These are phyloP conservation scores for Arabidopsis lyrata DNA, from an alignment of 441 rosid genomes.

Conservation along the genomic window DNA sequence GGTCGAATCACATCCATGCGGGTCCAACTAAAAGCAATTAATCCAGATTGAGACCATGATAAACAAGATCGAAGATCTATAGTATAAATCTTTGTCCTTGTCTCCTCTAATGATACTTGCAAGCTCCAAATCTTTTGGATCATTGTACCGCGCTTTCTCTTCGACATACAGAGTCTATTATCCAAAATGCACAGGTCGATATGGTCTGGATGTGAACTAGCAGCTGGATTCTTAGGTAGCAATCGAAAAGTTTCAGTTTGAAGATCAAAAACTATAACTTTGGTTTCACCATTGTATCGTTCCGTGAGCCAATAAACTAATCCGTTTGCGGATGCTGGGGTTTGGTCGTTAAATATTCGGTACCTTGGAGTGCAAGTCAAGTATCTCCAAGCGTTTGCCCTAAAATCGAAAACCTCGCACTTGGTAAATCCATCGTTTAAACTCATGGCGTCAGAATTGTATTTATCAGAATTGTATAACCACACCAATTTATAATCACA, in stretches of 20 bases:
- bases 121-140: conserved; percentile 1
- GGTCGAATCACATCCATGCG: neutral
- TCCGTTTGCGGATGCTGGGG: conserved; percentile 10
- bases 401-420: conserved; percentile 38
- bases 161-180: neutral
- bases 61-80: neutral
- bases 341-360: neutral
- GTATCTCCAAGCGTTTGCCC: conserved; percentile 32
- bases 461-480: conserved; percentile 23
- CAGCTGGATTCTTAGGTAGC: conserved; percentile 1
- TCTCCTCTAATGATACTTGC: neutral
- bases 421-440: conserved; percentile 16
- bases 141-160: neutral
- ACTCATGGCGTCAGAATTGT: neutral
- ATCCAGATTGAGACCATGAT: neutral
- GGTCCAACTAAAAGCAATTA: neutral
- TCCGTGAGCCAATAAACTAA: conserved; percentile 20
- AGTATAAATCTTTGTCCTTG: neutral
- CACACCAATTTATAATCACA: conserved; percentile 29
- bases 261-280: conserved; percentile 27
- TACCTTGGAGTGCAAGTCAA: conserved; percentile 31
- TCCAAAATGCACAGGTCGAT: neutral
- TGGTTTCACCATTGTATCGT: neutral
- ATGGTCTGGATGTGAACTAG: neutral
- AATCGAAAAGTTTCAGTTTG: conserved; percentile 10